Evolutionary conservation across 257 asterid genomes (phyloP).

Genomic region (Solanum paucissectum): DNA sequence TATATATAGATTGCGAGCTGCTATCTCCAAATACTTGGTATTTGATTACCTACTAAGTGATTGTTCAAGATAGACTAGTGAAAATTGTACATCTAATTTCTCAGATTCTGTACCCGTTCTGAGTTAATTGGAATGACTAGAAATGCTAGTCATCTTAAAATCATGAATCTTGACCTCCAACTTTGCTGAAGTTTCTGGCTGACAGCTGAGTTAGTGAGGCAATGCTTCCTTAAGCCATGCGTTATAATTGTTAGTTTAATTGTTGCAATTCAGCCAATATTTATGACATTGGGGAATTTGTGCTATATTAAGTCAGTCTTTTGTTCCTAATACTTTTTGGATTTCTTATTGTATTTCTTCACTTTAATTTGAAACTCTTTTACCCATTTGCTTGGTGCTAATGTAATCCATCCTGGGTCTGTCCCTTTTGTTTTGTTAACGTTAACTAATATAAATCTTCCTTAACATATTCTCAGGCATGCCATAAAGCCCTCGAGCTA

Average conservation of each 20-base stretch:
- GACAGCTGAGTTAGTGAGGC: background rate
- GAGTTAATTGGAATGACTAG: background rate
- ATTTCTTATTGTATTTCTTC: background rate
- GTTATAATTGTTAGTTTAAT: background rate
- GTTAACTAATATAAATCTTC: background rate
- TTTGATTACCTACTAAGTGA: background rate
- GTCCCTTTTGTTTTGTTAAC: background rate
- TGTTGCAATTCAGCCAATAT: background rate
- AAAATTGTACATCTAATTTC: background rate
- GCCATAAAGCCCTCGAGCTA: slow-evolving; percentile 43
- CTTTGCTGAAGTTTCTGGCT: background rate
- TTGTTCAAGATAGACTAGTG: background rate
- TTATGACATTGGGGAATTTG: background rate
- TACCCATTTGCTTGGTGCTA: background rate
- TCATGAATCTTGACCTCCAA: background rate
- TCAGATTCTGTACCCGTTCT: background rate
- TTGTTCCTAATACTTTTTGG: background rate
- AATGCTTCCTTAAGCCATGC: background rate
- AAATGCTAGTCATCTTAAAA: background rate
- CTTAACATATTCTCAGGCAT: slow-evolving; percentile 39
- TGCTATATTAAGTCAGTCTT: background rate
- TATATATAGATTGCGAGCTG: background rate
- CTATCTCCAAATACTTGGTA: background rate
- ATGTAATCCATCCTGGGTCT: background rate
- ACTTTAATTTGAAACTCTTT: background rate